Base-by-base conservation (phyloP, 208 protist species). In the Leishmania amazonensis region DNA sequence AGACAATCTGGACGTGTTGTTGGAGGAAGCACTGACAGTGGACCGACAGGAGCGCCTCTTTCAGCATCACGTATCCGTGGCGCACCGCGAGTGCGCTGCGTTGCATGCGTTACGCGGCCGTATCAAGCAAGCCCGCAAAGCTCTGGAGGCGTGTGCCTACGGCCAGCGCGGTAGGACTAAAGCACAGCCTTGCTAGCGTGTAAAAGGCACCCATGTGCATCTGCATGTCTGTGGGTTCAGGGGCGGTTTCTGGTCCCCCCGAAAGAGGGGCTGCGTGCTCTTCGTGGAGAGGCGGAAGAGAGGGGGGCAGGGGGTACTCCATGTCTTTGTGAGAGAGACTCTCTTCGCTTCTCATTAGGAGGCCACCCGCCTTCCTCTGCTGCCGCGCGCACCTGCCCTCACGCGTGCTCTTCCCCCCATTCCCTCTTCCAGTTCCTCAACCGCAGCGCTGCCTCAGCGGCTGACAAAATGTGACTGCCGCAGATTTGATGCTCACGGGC, bases 11-110 rank as follows among this genome's bases (percentile, higher is more conserved):
- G 91, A 96, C 62, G 79, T 87, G 3, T 90, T 91, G 49, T 72
- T 82, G 24, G 91, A 92, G 21, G 89, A 97, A 83, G 81, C 83
- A 7, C 84, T 31, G n/a, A 84, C 87, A 40, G 88, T 97, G 28
- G 76, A 60, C 24, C 38, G 83, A 49, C 80, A 80, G 53, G 91
- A 95, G 75, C 79, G 81, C 2, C 47, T 57, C 51, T 95, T 90
- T 74, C 93, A 91, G 80, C 51, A 64, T 7, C 81, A 88, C 60
- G 72, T 94, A 40, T 77, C 74, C 9, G 60, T 81, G 81, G 83
- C 93, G 28, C 80, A 89, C 42, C 60, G 11, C 13, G 94, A 97
- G 85, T 91, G 87, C 73, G 57, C 81, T 35, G 88, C 87, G 0
- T 75, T 97, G 70, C 76, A 83, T 24, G 81, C 83, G 1, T 28